Base-by-base conservation (phyloP, 2,329 filamentous ascomycete genomes). In the Penicillium sp. region DNA sequence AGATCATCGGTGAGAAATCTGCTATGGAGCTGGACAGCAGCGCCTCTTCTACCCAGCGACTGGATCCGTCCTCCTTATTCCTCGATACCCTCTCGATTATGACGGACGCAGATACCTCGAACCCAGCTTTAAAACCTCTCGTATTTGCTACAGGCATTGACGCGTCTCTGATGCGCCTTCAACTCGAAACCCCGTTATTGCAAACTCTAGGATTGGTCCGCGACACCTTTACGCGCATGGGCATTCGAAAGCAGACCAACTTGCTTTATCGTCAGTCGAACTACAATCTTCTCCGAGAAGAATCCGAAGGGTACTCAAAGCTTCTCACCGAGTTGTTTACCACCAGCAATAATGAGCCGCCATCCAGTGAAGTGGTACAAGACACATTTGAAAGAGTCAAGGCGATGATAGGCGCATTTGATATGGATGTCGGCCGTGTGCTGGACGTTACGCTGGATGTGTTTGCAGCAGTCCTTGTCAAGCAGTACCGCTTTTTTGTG, bases 281-380 rank as follows among this genome's bases (percentile, higher is more conserved):
- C 69, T 97, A 95, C 76, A 99, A 99, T 63, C 75, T 99, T 7
- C 76, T 99, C 16, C 85, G 93, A 37, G 93, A 99, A 73, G 93
- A 99, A 71, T 89, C 89, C 0, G 93, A 99, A 72, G 93, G 95
- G 34, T 99, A 95, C 66, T 91, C 93, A 0, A 99, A 99, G 69
- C 81, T 99, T 39, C 84, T 95, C 52, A 96, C 92, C 0, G 93
- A 99, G 68, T 84, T 97, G 28, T 99, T 96, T 70, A 92, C 89
- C 7, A 95, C 88, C 0, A 89, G 87, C 62, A 85, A 84, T 59
- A 83, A 81, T 53, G 83, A 86, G 46, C 83, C 84, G 18, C 86
- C 86, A n/a, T 83, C 83, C 2, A 82, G 82, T 45, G 86, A 89
- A 54, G 80, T 87, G 30, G 89, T 92, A 2, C 84, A 88, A 60